Percentiles rank a stretch among this genome's conserved stretches.
Evolutionary conservation across 2,329 filamentous ascomycete species (phyloP).

Genomic region (Aspergillus jensenii): DNA sequence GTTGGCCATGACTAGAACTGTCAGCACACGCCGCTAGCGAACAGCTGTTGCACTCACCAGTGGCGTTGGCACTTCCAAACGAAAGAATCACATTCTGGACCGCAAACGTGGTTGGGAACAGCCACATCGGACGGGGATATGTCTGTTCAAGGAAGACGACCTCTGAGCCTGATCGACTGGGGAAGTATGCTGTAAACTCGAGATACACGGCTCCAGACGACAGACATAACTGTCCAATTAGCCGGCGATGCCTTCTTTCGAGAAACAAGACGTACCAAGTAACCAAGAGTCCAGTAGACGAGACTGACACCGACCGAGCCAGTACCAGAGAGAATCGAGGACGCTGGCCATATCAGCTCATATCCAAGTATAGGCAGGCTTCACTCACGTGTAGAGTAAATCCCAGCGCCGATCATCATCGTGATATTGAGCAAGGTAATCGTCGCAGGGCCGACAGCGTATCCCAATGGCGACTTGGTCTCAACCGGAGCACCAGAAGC

Average conservation of each 20-base stretch:
- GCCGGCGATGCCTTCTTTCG: conserved; percentile 26
- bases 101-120: conserved; percentile 65
- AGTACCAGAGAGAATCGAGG: conserved; percentile 54
- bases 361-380: no score
- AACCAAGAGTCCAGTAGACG: conserved; percentile 65
- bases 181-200: conserved; percentile 65
- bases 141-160: conserved; percentile 69
- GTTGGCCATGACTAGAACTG: conserved; percentile 51
- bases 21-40: not conserved
- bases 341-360: conserved; percentile 41
- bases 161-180: conserved; percentile 64
- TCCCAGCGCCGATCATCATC: conserved; percentile 63
- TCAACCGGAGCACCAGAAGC: conserved; percentile 63
- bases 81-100: conserved; percentile 63
- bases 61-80: conserved; percentile 65
- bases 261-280: conserved; percentile 50
- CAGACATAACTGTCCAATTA: conserved; percentile 28
- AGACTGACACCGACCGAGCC: conserved; percentile 63
- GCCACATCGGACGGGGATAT: conserved; percentile 62
- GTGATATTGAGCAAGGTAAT: conserved; percentile 62
- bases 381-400: conserved; percentile 63
- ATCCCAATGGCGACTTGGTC: conserved; percentile 57
- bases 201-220: conserved; percentile 51
- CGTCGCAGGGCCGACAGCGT: conserved; percentile 56
- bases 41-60: conserved; percentile 26